Conservation (phyloP, 1,284 basidiomycete genomes). For the Hypsizygus ulmarius region DNA sequence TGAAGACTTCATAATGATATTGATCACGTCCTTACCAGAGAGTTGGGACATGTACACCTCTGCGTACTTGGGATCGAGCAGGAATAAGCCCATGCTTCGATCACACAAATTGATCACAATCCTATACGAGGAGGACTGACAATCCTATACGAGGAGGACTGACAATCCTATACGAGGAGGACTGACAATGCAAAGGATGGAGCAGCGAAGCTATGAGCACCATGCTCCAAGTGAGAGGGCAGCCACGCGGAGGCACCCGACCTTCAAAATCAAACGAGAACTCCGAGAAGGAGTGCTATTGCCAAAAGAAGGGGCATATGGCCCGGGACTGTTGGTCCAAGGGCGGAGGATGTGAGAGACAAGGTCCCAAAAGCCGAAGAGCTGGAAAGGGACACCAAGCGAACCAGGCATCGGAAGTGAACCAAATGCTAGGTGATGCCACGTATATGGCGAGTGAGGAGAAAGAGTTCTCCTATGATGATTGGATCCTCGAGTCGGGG, state of each 20-base stretch:
- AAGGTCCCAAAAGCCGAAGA: too few species aligned
- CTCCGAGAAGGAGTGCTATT: conserved; percentile 15
- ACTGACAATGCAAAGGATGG: not conserved
- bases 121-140: conserved; percentile 6
- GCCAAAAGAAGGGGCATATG: conserved; percentile 21
- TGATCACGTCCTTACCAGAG: conserved; percentile 22
- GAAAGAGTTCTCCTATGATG: too few species aligned
- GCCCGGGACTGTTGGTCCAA: conserved; percentile 18
- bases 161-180: conserved; percentile 8
- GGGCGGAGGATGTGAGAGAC: too few species aligned
- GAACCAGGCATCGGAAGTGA: too few species aligned
- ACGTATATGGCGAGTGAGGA: too few species aligned
- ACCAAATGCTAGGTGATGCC: too few species aligned
- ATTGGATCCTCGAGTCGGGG: too few species aligned
- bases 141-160: too few species aligned
- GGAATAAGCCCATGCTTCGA: not conserved
- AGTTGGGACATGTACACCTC: conserved; percentile 10
- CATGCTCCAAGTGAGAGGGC: conserved; percentile 1
- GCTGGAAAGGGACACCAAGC: too few species aligned
- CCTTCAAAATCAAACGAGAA: conserved; percentile 1
- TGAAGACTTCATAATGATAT: conserved; percentile 8
- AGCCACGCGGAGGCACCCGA: not conserved
- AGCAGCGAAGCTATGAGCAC: not conserved
- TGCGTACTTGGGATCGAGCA: conserved; percentile 5
- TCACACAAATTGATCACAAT: conserved; percentile 5